Percentiles rank a stretch among this genome's conserved stretches.
phyloP scores from a whole-genome alignment of 129 eudicot genomes.

The Flaveria linearis region DNA sequence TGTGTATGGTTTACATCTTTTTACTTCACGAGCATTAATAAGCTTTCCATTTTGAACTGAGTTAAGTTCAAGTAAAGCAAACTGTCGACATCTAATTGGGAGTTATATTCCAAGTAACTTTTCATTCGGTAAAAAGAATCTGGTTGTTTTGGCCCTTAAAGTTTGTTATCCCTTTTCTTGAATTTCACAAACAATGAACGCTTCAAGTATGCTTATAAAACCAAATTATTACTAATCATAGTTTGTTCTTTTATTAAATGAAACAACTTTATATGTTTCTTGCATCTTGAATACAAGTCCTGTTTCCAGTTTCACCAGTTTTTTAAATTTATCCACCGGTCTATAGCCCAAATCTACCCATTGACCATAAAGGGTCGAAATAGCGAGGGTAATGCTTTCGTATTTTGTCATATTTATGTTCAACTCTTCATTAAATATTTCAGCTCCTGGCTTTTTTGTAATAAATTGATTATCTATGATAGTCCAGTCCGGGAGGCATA shows the following conservation, averaged over 20 bases:
- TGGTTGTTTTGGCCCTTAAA: neutral
- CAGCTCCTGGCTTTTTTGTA: neutral
- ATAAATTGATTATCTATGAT: neutral
- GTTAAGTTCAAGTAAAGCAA: neutral
- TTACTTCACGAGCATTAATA: constrained; percentile 9
- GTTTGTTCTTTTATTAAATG: neutral
- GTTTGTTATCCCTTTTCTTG: neutral
- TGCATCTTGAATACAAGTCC: neutral
- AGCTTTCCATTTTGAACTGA: neutral
- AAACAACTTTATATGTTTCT: neutral
- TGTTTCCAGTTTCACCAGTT: neutral
- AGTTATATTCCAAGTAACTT: neutral
- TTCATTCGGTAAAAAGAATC: neutral
- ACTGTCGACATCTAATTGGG: neutral
- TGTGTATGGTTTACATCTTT: neutral
- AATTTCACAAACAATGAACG: neutral
- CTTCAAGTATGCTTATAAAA: neutral
- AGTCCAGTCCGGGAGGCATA: neutral
- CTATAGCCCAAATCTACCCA: neutral
- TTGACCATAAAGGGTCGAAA: neutral
- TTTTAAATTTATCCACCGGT: neutral
- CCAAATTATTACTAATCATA: neutral
- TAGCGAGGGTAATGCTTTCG: neutral
- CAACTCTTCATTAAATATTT: neutral
- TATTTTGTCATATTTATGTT: neutral